phyloP scores from a whole-genome alignment of 805 yeast genomes.

The Suhomyces faveliae region DNA sequence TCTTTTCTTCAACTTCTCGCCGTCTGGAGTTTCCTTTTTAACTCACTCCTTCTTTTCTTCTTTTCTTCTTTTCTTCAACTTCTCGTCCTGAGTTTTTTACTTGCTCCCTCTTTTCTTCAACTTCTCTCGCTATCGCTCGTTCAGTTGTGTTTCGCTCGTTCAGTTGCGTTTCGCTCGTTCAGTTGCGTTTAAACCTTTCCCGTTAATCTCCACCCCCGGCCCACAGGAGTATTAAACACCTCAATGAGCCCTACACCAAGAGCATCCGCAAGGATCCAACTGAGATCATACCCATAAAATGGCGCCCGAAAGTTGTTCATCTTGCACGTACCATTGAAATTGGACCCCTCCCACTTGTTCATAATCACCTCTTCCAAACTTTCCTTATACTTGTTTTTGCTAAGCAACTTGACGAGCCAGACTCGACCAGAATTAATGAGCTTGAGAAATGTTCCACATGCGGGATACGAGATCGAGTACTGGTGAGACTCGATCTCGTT shows the following conservation, averaged over 20 bases:
- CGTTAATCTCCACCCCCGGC: conserved; percentile 57
- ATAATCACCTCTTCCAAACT: conserved; percentile 40
- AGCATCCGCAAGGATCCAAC: conserved; percentile 51
- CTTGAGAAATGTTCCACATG: conserved; percentile 48
- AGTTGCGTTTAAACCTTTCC: conserved; percentile 40
- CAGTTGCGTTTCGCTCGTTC: too few relatives aligned
- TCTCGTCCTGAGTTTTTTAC: neutral
- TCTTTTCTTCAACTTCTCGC: too few relatives aligned
- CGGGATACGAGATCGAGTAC: conserved; percentile 48
- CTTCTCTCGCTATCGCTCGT: too few relatives aligned
- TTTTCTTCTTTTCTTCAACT: neutral
- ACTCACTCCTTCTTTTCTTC: too few relatives aligned
- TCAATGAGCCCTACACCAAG: conserved; percentile 53
- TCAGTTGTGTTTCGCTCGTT: too few relatives aligned
- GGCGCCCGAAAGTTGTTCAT: conserved; percentile 45
- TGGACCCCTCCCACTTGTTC: conserved; percentile 46
- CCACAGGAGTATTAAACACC: conserved; percentile 52
- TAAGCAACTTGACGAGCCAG: conserved; percentile 42
- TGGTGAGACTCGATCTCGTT: conserved; percentile 39
- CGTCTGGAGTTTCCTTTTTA: too few relatives aligned
- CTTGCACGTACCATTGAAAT: conserved; percentile 21
- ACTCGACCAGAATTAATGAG: conserved; percentile 43
- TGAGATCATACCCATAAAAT: conserved; percentile 48
- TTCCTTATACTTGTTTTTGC: conserved; percentile 41
- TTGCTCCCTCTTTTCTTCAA: neutral